phyloP scores from a whole-genome alignment of 2,329 filamentous ascomycete genomes.

The Aureobasidium sp. region DNA sequence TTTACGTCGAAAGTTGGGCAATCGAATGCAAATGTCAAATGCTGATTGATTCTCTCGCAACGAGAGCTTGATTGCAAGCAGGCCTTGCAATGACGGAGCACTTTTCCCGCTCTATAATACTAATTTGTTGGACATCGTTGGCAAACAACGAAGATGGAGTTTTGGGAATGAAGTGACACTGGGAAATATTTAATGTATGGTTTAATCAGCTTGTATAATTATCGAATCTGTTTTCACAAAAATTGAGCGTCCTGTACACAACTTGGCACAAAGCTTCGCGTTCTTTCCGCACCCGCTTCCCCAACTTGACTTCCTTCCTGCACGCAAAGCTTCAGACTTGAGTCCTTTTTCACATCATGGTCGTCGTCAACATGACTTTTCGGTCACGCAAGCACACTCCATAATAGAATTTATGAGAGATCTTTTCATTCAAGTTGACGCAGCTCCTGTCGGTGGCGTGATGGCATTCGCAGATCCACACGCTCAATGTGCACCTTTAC shows the following conservation, averaged over 20 bases:
- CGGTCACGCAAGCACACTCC: background rate
- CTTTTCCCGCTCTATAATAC: background rate
- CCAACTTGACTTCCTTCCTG: conserved; percentile 4
- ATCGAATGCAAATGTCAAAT: conserved; percentile 1
- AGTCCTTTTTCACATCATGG: background rate
- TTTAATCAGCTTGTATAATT: background rate
- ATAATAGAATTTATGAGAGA: background rate
- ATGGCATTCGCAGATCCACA: background rate
- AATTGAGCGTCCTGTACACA: background rate
- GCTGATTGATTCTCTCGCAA: background rate
- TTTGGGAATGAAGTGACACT: background rate
- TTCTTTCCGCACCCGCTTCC: background rate
- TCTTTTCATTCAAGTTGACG: no score
- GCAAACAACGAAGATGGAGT: background rate
- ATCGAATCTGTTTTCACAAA: background rate
- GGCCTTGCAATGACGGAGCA: background rate
- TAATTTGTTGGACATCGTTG: background rate
- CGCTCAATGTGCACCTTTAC: background rate
- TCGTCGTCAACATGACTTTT: background rate
- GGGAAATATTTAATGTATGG: background rate
- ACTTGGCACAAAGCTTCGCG: background rate
- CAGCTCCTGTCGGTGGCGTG: background rate
- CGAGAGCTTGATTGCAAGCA: background rate
- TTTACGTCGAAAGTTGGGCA: background rate
- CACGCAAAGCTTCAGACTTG: background rate